These are phyloP conservation scores for Clavariopsis aquatica DNA, from an alignment of 495 filamentous ascomycete species.

Conservation along the genomic window DNA sequence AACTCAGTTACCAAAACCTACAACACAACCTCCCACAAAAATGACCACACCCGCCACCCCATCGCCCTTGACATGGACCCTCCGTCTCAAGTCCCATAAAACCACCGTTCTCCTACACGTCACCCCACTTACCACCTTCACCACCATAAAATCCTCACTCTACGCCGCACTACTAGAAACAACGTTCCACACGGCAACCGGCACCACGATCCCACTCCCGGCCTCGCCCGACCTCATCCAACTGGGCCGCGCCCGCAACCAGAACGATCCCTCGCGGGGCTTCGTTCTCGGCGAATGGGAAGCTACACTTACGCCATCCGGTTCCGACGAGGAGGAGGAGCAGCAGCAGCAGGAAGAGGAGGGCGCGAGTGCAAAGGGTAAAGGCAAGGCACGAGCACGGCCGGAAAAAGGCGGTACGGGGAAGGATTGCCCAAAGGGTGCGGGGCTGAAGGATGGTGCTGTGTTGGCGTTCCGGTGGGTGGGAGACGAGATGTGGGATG, in stretches of 20 bases:
- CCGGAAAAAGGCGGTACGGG: slow-evolving; percentile 32
- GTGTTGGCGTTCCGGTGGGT: slow-evolving; percentile 70
- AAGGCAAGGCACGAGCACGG: slow-evolving; percentile 39
- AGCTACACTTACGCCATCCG: slow-evolving; percentile 1
- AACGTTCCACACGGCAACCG: slow-evolving; percentile 30
- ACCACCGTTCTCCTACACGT: slow-evolving; percentile 75
- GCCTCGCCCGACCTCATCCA: slow-evolving; percentile 52
- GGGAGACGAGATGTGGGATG: slow-evolving; percentile 32
- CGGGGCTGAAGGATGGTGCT: slow-evolving; percentile 59
- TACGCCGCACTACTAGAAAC: slow-evolving; percentile 55
- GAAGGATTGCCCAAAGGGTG: slow-evolving; percentile 49
- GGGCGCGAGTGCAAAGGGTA: slow-evolving; percentile 31
- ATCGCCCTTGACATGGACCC: slow-evolving; percentile 55
- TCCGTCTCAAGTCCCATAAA: slow-evolving; percentile 78
- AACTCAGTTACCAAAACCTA: no score
- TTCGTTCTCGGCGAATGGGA: slow-evolving; percentile 53
- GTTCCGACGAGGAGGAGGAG: slow-evolving; percentile 34
- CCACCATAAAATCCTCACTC: slow-evolving; percentile 63
- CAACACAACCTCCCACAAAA: slow-evolving; percentile 17
- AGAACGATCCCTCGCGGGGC: slow-evolving; percentile 57
- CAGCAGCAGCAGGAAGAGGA: slow-evolving; percentile 18
- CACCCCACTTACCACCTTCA: slow-evolving; percentile 61
- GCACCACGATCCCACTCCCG: slow-evolving; percentile 47
- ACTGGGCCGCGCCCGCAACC: slow-evolving; percentile 57
- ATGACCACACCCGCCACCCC: slow-evolving; percentile 35